phyloP scores from a whole-genome alignment of 1,139 yeast species.

The Debaryomycetaceae sp. region DNA sequence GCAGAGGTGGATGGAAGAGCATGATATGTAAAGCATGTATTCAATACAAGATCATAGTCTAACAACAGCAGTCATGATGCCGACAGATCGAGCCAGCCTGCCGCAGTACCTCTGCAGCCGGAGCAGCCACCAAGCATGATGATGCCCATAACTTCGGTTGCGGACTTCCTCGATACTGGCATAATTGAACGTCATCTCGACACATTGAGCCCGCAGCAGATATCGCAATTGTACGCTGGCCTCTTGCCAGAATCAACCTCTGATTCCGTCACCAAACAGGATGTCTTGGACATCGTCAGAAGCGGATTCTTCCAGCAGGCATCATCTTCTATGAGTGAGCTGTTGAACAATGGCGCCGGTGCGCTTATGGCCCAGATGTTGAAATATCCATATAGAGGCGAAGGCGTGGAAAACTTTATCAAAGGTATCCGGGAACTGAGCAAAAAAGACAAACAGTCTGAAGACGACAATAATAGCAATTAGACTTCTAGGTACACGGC shows the following conservation, averaged over 20 bases:
- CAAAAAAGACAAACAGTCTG: constrained; percentile 15
- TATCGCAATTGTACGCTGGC: constrained; percentile 32
- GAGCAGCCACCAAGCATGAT: background rate
- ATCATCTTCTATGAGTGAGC: constrained; percentile 40
- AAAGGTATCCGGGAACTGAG: constrained; percentile 41
- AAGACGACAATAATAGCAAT: background rate
- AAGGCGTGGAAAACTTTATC: constrained; percentile 55
- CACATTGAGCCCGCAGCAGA: constrained; percentile 30
- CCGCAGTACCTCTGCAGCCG: background rate
- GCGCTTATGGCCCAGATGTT: constrained; percentile 49
- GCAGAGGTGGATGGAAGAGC: background rate
- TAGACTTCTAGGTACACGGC: background rate
- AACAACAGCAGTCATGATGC: background rate
- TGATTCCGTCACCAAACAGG: constrained; percentile 31
- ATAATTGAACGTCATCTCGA: constrained; percentile 39
- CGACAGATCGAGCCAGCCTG: background rate
- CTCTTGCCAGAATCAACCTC: constrained; percentile 44
- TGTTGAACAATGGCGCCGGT: constrained; percentile 50
- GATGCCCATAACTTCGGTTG: constrained; percentile 25
- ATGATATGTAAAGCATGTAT: background rate
- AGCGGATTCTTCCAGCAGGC: constrained; percentile 56
- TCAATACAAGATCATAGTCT: background rate
- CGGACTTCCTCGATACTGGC: constrained; percentile 40
- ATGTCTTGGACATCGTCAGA: constrained; percentile 44
- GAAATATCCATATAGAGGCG: constrained; percentile 52